Evolutionary conservation across 2,329 filamentous ascomycete species (phyloP), one percentile per base, ranked within the genome.

Genomic region (Furcasterigmium furcatum): DNA sequence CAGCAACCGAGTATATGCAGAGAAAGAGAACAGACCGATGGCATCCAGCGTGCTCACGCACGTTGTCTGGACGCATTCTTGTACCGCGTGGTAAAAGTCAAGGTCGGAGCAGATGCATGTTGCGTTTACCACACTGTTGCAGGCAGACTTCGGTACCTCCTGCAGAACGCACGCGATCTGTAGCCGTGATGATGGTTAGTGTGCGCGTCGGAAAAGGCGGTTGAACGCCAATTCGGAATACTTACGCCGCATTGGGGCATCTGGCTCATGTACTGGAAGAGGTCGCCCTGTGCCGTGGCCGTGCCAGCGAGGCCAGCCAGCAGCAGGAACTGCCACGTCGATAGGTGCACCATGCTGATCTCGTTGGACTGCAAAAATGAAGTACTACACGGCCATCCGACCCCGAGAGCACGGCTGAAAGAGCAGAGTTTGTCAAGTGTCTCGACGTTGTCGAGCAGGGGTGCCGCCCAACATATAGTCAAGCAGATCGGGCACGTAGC

Each of bases 71-170:
- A 64, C 46, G 35, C 63, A 66, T 4, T 22, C 14, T 24, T 55
- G 47, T 3, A 57, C 48, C 4, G 32, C 40, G 8, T 46, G 20
- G 35, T 51, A 45, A 22, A 63, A 49, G 1, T 30, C 43, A 3
- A 46, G 27, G 35, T 61, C 53, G 27, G 42, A 53, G 38, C 63
- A 66, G 34, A 64, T 50, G 43, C 63, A 66, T 8, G 55, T 55
- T 27, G 52, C 45, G 38, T 62, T 60, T 16, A 46, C 41, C 25
- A 53, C 30, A 5, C 39, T 51, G 13, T 45, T 41, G 42, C 59
- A 63, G 9, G 51, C 51, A 14, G 59, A 58, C 5, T 42, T n/a
- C 14, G 55, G 50, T 24, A 61, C 46, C 19, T 51, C 43, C 12
- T 50, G 46, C 10, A 52, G 18, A 8, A 58, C 50, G 34, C 59